Evolutionary conservation across 768 basidiomycete genomes (phyloP), one percentile per base, ranked within the genome.

Genomic region (Suillus tomentosus): DNA sequence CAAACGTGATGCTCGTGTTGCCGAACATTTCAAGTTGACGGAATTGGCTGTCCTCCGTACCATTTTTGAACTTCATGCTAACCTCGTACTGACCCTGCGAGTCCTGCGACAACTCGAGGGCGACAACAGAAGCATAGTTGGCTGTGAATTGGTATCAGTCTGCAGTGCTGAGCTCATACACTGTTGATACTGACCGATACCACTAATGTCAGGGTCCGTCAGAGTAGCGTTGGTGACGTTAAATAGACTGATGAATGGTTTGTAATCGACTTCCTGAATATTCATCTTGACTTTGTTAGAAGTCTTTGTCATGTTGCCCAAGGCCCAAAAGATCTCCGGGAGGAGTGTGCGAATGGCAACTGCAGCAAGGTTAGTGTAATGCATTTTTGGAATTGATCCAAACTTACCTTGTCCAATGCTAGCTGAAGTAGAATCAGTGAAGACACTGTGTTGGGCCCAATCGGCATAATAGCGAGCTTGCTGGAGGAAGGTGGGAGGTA

Each of bases 161-260:
- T 24, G 9, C 13, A 60, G 22, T 56, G 14, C 60, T 34, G n/a
- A 42, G 42, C 3, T 5, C 42, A 27, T 42, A 11, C 45, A 22
- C 11, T 2, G 14, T 34, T 54, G 17, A 34, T 37, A 81, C 89
- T 72, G 68, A 91, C 90, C 86, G 64, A 92, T 85, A 55, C 84
- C 90, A 61, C 79, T 74, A 64, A 88, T 73, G 64, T 89, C 84
- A 1, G 89, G 89, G 70, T 85, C 79, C 17, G 83, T 79, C 62
- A 83, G 74, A 45, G 80, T 74, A 63, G 88, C 80, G 60, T 90
- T 90, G 19, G 90, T 88, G 73, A 90, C 85, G 67, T 87, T 85
- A 82, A 96, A 90, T 73, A 95, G 78, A 40, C 91, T 92, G 71
- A 95, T 88, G 82, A 95, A 92, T 13, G 93, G 88, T 77, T 95